Evolutionary conservation across 1,139 yeast genomes (phyloP).

Genomic region (Magnusiomyces paraingens): DNA sequence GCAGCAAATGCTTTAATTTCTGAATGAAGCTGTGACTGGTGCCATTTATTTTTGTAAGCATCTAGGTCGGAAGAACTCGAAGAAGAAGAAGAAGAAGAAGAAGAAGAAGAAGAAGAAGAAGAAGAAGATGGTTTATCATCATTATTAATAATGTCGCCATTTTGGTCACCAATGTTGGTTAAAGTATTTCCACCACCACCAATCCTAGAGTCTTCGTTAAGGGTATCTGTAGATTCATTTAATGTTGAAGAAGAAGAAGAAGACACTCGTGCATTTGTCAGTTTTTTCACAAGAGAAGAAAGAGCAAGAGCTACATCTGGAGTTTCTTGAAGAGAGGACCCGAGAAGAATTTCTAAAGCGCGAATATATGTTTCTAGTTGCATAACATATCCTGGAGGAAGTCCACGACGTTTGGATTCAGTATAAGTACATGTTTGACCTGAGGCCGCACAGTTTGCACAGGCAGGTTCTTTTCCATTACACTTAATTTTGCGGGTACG

Average conservation of each 20-base stretch:
- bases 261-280: neutral
- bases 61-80: neutral
- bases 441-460: slow-evolving; percentile 17
- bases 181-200: no score
- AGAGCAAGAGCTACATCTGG: slow-evolving; percentile 6
- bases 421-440: slow-evolving; percentile 20
- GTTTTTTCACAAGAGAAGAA: neutral
- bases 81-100: slow-evolving; percentile 1
- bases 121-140: neutral
- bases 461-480: slow-evolving; percentile 23
- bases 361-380: slow-evolving; percentile 18
- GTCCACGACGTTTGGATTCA: slow-evolving; percentile 19
- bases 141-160: neutral
- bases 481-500: slow-evolving; percentile 34
- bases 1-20: neutral
- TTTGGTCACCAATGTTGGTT: neutral
- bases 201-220: no score
- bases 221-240: no score
- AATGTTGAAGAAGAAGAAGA: neutral
- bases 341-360: slow-evolving; percentile 17
- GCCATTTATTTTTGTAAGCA: neutral
- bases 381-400: slow-evolving; percentile 21
- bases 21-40: neutral
- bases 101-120: slow-evolving; percentile 3
- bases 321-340: slow-evolving; percentile 9